Conservation (phyloP, 176 grass and related monocot species). For the Juncus inflexus region DNA sequence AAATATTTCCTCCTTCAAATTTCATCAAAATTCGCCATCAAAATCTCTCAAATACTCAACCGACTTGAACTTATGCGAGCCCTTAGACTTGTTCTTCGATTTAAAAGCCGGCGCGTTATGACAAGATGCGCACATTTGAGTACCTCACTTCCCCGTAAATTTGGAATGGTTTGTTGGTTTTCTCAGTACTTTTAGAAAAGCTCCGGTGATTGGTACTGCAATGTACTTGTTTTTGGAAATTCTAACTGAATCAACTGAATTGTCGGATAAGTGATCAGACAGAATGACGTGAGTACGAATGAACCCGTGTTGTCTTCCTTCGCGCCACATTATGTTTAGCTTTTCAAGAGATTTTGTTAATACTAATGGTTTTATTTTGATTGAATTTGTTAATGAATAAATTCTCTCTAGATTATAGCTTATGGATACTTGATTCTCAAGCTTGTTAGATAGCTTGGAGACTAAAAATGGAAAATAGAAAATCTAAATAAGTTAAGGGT, state of each 20-base stretch:
- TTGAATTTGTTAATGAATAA: too few species aligned
- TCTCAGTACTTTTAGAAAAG: slow-evolving; percentile 21
- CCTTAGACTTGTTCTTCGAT: slow-evolving; percentile 30
- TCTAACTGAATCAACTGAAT: background rate
- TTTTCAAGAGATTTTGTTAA: too few species aligned
- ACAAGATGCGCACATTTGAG: slow-evolving; percentile 20
- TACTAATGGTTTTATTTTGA: too few species aligned
- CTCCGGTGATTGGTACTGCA: slow-evolving; percentile 5
- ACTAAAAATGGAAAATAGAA: too few species aligned
- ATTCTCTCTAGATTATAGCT: too few species aligned
- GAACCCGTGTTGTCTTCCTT: slow-evolving; percentile 22
- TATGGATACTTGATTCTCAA: too few species aligned
- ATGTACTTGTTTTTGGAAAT: too few species aligned
- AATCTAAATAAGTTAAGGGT: too few species aligned
- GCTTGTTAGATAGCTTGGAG: too few species aligned
- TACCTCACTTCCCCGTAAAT: slow-evolving; percentile 28
- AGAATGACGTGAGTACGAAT: slow-evolving; percentile 20
- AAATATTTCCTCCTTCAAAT: too few species aligned
- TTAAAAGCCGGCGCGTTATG: slow-evolving; percentile 1
- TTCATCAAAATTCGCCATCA: background rate
- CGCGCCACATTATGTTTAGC: slow-evolving; percentile 1
- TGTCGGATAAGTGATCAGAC: background rate
- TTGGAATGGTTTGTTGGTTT: slow-evolving; percentile 42
- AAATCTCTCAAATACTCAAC: background rate
- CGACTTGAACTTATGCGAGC: slow-evolving; percentile 6